phyloP scores from a whole-genome alignment of 768 basidiomycete genomes.

The Lactifluus subvellereus region DNA sequence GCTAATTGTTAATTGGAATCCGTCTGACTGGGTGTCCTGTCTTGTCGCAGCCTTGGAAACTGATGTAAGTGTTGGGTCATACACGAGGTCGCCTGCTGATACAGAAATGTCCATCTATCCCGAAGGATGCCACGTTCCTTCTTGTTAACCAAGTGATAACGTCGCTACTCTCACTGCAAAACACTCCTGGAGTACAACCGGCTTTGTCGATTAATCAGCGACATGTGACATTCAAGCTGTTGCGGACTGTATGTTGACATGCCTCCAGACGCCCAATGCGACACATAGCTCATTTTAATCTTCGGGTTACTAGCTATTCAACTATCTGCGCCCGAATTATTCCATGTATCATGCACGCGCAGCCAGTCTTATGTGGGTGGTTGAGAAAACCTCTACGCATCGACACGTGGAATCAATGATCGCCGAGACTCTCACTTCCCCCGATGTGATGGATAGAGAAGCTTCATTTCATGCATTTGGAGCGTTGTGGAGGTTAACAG shows the following conservation, averaged over 20 bases:
- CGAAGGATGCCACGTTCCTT: constrained; percentile 22
- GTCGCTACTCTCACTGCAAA: constrained; percentile 16
- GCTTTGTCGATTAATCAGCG: constrained; percentile 45
- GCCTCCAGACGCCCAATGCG: background rate
- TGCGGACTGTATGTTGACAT: constrained; percentile 39
- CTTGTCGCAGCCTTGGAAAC: constrained; percentile 50
- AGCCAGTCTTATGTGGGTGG: constrained; percentile 75
- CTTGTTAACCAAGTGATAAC: constrained; percentile 23
- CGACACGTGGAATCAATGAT: constrained; percentile 76
- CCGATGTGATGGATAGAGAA: constrained; percentile 41
- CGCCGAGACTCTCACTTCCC: constrained; percentile 60
- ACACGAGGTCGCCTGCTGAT: background rate
- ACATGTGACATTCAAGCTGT: constrained; percentile 51
- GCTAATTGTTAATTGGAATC: constrained; percentile 49
- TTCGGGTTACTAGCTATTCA: constrained; percentile 46
- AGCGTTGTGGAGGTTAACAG: constrained; percentile 84
- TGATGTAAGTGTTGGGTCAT: constrained; percentile 39
- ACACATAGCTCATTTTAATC: constrained; percentile 3
- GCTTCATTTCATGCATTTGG: constrained; percentile 85
- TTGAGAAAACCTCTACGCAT: constrained; percentile 50
- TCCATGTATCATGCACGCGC: constrained; percentile 76
- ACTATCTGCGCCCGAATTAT: constrained; percentile 61
- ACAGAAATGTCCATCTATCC: background rate
- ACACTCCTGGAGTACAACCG: constrained; percentile 14
- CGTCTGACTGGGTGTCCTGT: constrained; percentile 53